Percentiles rank a stretch among this genome's conserved stretches.
phyloP scores from a whole-genome alignment of 768 basidiomycete genomes.

The Mrakia blollopis region DNA sequence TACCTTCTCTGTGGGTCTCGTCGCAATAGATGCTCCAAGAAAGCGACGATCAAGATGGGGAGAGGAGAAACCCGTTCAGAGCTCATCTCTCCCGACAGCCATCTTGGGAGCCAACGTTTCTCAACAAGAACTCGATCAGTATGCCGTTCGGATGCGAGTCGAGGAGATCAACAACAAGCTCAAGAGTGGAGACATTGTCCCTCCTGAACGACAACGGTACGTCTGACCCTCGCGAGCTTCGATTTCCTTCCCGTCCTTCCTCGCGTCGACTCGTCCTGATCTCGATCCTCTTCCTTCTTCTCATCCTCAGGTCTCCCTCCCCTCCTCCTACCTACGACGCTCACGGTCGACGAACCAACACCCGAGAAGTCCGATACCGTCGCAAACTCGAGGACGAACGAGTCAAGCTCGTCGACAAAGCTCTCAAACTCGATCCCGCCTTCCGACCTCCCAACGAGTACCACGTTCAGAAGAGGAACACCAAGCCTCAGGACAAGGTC shows the following conservation, averaged over 20 bases:
- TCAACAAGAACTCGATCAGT: constrained; percentile 92
- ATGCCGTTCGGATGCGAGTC: constrained; percentile 88
- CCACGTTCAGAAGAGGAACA: constrained; percentile 86
- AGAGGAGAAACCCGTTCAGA: constrained; percentile 70
- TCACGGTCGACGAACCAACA: constrained; percentile 96
- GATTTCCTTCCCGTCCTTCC: not conserved
- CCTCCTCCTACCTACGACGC: constrained; percentile 96
- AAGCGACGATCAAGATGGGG: constrained; percentile 98
- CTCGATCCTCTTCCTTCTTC: constrained; percentile 21
- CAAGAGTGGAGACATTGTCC: constrained; percentile 86
- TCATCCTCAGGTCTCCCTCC: constrained; percentile 68
- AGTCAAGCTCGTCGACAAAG: constrained; percentile 85
- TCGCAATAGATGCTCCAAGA: constrained; percentile 67
- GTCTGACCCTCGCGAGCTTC: not conserved
- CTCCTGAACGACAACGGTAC: constrained; percentile 87
- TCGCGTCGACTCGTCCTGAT: constrained; percentile 3
- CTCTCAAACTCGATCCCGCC: constrained; percentile 95
- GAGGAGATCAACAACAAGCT: constrained; percentile 98
- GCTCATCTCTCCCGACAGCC: constrained; percentile 88
- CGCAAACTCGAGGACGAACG: constrained; percentile 68
- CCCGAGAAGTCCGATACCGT: constrained; percentile 94
- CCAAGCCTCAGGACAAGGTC: constrained; percentile 92
- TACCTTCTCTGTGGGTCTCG: not conserved
- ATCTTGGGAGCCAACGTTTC: constrained; percentile 78
- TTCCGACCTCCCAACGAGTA: constrained; percentile 97